Evolutionary conservation across 352 stramenopile species (phyloP), one percentile per base, ranked within the genome.

Genomic region (Discostella stelligera): DNA sequence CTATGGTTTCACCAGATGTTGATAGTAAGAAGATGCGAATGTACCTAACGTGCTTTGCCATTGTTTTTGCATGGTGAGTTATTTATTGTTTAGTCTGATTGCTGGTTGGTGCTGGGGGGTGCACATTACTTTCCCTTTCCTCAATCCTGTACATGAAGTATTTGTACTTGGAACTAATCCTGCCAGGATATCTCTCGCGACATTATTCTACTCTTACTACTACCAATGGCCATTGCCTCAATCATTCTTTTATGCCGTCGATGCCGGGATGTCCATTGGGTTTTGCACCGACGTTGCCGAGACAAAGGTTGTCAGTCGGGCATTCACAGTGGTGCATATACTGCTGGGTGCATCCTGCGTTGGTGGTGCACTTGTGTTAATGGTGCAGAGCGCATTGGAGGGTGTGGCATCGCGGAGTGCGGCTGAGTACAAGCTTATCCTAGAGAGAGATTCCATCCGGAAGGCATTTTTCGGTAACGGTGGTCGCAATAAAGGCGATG

Each of bases 281-380:
- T 90, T 90, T 70, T 90, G 85, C 66, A 90, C 85, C 10, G 71
- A 90, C 50, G 85, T 90, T 3, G 41, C n/a, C 5, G 85, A 90
- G 74, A 87, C 76, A 14, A 80, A 81, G 41, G 71, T 86, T 14
- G 60, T 65, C 0, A 84, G 70, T 54, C 71, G 83, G 41, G 77
- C 80, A 20, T 90, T 90, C 65, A 89, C 85, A 0, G 78, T 90
- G 18, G 16, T 88, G 3, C 85, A 82, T 46, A 90, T 90, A 52
- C 59, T 90, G 14, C 62, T 90, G 32, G 85, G 85, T 21, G 85
- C 85, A 16, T 84, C 71, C 10, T 81, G 79, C 30, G 73, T 90
- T 4, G 80, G 82, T 32, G 85, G 85, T 32, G 82, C 82, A 32
- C 63, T 90, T 52, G 79, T 78, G 16, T 61, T 89, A 8, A 84